Conservation (phyloP, 805 yeast genomes). For the Myxozyma geophila region DNA sequence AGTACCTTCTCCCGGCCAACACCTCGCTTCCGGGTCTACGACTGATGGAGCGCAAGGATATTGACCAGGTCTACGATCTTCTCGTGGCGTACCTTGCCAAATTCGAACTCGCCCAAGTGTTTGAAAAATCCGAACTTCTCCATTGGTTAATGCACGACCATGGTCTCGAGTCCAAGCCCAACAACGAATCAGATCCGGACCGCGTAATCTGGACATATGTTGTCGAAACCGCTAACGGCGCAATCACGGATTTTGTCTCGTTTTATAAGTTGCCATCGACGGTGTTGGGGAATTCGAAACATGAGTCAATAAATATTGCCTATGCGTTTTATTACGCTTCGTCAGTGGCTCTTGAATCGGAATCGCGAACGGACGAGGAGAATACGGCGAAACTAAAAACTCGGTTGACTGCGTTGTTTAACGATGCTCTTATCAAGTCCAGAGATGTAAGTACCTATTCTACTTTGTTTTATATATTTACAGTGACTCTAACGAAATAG, state of each 20-base stretch:
- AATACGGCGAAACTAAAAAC: conserved; percentile 55
- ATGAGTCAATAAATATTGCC: conserved; percentile 78
- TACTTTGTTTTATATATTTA: neutral
- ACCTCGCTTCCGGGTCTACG: conserved; percentile 62
- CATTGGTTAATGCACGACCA: conserved; percentile 71
- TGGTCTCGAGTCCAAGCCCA: conserved; percentile 40
- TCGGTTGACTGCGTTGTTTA: conserved; percentile 65
- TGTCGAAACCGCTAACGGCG: conserved; percentile 60
- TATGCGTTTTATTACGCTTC: conserved; percentile 90
- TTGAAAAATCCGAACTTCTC: conserved; percentile 66
- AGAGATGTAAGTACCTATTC: conserved; percentile 47
- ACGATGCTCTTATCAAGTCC: conserved; percentile 77
- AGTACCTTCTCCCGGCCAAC: conserved; percentile 59
- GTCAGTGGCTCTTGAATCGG: conserved; percentile 54
- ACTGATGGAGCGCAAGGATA: conserved; percentile 60
- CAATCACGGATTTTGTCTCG: conserved; percentile 85
- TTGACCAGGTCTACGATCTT: conserved; percentile 64
- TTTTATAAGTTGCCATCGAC: conserved; percentile 88
- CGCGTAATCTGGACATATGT: conserved; percentile 78
- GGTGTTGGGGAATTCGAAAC: conserved; percentile 63
- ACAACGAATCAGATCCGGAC: conserved; percentile 44
- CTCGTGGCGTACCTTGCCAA: conserved; percentile 66
- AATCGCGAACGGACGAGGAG: conserved; percentile 46
- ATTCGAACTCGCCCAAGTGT: conserved; percentile 74
- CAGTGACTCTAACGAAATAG: neutral